phyloP scores from a whole-genome alignment of 148 eudicot genomes.

The Amaranthus cruentus region DNA sequence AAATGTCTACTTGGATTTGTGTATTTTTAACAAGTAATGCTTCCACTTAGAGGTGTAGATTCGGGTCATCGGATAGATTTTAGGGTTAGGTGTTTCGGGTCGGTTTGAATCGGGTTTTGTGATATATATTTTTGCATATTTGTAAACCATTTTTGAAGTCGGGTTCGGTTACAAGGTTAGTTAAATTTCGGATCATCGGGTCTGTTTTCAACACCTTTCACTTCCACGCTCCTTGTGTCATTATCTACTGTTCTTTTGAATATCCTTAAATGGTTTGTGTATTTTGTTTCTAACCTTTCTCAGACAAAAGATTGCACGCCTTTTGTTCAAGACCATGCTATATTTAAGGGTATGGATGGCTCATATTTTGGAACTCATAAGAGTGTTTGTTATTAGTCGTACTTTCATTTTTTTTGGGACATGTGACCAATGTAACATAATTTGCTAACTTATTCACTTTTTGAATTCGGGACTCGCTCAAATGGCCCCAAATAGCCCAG shows the following conservation, averaged over 20 bases:
- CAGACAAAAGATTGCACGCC: background rate
- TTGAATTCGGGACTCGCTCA: too few species aligned
- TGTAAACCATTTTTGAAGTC: too few species aligned
- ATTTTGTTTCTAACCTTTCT: background rate
- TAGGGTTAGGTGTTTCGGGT: too few species aligned
- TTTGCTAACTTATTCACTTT: too few species aligned
- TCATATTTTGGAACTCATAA: background rate
- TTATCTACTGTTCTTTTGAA: background rate
- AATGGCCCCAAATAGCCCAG: too few species aligned
- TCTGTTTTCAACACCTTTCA: too few species aligned
- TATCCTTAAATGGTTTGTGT: background rate
- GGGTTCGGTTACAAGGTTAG: too few species aligned
- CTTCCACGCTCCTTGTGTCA: background rate
- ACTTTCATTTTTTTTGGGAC: background rate
- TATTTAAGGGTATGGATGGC: background rate
- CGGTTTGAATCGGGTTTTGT: too few species aligned
- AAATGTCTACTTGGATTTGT: background rate
- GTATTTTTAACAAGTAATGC: background rate
- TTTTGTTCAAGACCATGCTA: background rate
- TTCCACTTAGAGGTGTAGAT: too few species aligned
- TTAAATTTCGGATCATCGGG: too few species aligned
- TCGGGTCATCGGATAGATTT: too few species aligned
- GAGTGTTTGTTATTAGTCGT: background rate
- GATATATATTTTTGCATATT: too few species aligned
- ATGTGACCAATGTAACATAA: background rate